Evolutionary conservation across 345 rosid genomes (phyloP).

Genomic region (Brassica cretica): DNA sequence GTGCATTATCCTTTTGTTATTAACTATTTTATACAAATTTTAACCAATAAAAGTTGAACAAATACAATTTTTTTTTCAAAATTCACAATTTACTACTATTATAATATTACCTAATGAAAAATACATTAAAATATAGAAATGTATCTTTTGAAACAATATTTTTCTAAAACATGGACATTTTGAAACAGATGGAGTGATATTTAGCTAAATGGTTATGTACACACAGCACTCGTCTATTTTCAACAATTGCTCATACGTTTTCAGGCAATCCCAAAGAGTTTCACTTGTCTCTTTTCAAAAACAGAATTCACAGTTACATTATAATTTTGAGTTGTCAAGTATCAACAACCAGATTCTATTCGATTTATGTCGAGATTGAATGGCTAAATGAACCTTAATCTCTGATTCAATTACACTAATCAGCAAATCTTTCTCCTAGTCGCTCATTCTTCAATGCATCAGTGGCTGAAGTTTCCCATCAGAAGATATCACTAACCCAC

Average conservation of each 20-base stretch:
- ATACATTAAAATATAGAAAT: too few relatives aligned
- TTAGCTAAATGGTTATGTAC: too few relatives aligned
- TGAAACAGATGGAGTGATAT: too few relatives aligned
- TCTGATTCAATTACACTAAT: conserved; percentile 21
- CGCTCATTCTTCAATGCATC: conserved; percentile 26
- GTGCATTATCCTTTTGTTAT: too few relatives aligned
- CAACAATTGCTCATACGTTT: conserved; percentile 12
- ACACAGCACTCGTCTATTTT: too few relatives aligned
- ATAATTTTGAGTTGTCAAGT: conserved; percentile 1
- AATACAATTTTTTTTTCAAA: too few relatives aligned
- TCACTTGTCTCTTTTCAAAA: conserved; percentile 24
- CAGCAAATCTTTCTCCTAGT: conserved; percentile 18
- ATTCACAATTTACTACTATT: too few relatives aligned
- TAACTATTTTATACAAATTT: too few relatives aligned
- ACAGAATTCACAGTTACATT: conserved; percentile 28
- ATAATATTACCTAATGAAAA: too few relatives aligned
- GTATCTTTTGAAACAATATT: too few relatives aligned
- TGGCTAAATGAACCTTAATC: conserved; percentile 12
- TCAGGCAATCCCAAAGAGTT: conserved; percentile 15
- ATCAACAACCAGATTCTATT: conserved; percentile 25
- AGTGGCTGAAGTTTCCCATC: conserved; percentile 40
- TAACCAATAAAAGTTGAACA: too few relatives aligned
- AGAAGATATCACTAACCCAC: conserved; percentile 30
- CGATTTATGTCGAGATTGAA: background rate
- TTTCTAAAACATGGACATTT: too few relatives aligned